Evolutionary conservation across 2,329 filamentous ascomycete species (phyloP).

Genomic region (Purpureocillium lavendulum): DNA sequence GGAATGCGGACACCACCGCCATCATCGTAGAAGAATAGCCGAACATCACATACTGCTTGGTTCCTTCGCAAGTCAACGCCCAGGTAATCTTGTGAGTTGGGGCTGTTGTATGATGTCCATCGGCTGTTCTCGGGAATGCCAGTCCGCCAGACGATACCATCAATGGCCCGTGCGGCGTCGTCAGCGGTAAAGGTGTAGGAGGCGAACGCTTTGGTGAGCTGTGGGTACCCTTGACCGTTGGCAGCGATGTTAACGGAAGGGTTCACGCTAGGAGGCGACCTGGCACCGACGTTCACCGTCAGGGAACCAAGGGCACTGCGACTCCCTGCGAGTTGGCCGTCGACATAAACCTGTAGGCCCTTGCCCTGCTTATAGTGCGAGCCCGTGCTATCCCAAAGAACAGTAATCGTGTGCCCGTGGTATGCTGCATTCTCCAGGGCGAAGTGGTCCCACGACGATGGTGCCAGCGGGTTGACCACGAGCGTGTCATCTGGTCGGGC

Average conservation of each 20-base stretch:
- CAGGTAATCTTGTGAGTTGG: conserved; percentile 19
- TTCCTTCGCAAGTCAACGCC: conserved; percentile 7
- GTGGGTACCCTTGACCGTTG: too few relatives aligned
- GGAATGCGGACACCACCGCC: conserved; percentile 19
- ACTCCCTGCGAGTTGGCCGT: conserved; percentile 15
- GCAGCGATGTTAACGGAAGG: too few relatives aligned
- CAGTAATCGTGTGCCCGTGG: conserved; percentile 29
- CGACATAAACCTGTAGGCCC: conserved; percentile 28
- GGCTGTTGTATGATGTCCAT: conserved; percentile 27
- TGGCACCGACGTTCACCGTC: conserved; percentile 12
- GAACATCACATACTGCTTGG: conserved; percentile 22
- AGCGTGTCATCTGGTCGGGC: conserved; percentile 27
- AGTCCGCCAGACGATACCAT: conserved; percentile 32
- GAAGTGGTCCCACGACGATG: conserved; percentile 27
- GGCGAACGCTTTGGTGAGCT: too few relatives aligned
- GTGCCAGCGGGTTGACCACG: conserved; percentile 28
- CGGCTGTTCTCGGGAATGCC: conserved; percentile 26
- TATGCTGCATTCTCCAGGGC: conserved; percentile 33
- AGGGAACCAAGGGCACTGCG: conserved; percentile 9
- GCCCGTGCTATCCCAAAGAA: conserved; percentile 31
- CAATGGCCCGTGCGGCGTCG: conserved; percentile 27
- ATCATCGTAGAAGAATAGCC: conserved; percentile 22
- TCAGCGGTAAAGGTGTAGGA: conserved; percentile 22
- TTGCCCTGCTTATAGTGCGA: conserved; percentile 22
- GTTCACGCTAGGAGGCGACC: conserved; percentile 7